Conservation (phyloP, 768 basidiomycete species). For the Termitomyces sp. region DNA sequence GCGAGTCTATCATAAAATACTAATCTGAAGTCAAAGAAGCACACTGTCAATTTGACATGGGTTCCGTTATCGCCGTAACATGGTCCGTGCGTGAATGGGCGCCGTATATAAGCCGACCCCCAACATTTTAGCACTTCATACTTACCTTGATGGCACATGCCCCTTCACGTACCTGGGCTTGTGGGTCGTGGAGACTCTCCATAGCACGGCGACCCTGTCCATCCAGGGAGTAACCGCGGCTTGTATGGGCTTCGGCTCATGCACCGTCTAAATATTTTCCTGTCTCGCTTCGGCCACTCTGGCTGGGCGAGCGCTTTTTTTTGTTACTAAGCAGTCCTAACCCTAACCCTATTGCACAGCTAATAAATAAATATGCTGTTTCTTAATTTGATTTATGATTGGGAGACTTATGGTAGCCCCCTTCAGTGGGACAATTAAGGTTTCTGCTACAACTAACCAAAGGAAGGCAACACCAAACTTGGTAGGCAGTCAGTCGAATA, state of each 20-base stretch:
- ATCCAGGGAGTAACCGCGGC: slow-evolving; percentile 46
- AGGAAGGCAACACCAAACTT: no score
- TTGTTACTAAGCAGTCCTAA: slow-evolving; percentile 27
- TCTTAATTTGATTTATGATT: no score
- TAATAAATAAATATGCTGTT: no score
- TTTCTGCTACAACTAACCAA: no score
- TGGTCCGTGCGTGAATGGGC: slow-evolving; percentile 34
- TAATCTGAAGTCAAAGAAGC: no score
- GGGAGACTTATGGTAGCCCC: no score
- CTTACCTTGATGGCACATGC: slow-evolving; percentile 64
- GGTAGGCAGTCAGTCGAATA: no score
- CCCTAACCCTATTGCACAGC: slow-evolving; percentile 37
- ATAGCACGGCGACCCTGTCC: slow-evolving; percentile 76
- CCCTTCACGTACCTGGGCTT: slow-evolving; percentile 52
- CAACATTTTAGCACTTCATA: slow-evolving; percentile 31
- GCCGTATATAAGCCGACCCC: slow-evolving; percentile 26
- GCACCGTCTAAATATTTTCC: slow-evolving; percentile 66
- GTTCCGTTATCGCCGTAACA: not conserved
- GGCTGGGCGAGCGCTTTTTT: slow-evolving; percentile 38
- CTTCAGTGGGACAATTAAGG: no score
- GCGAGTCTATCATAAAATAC: no score
- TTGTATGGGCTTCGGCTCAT: slow-evolving; percentile 62
- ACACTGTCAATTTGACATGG: not conserved
- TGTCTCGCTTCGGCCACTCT: slow-evolving; percentile 50
- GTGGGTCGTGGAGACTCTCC: slow-evolving; percentile 53